A percentile compares a stretch with the other conserved stretches of the same genome.
Conservation (phyloP, 345 rosid species). For the Citrus cavaleriei region DNA sequence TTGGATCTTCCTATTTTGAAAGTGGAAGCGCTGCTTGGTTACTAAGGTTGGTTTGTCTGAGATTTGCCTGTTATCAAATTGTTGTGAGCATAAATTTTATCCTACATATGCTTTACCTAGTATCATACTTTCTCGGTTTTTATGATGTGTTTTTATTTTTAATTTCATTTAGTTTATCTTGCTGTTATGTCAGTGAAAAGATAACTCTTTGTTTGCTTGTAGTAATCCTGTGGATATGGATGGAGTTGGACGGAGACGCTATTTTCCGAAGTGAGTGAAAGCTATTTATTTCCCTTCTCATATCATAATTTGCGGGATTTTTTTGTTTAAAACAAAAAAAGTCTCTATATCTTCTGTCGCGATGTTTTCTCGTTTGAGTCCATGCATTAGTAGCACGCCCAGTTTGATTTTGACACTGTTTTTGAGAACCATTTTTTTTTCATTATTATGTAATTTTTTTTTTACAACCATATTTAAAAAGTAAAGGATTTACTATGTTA, state of each 20-base stretch:
- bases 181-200: neutral
- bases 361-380: neutral
- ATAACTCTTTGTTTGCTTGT: constrained; percentile 25
- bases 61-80: neutral
- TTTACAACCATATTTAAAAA: neutral
- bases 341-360: neutral
- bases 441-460: no score
- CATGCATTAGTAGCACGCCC: no score
- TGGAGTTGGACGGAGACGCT: constrained; percentile 40
- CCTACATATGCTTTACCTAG: neutral
- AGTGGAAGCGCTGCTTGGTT: neutral
- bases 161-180: constrained; percentile 4
- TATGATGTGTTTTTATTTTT: constrained; percentile 3
- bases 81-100: neutral
- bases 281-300: neutral
- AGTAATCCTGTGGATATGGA: constrained; percentile 43
- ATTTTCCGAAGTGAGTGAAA: constrained; percentile 73
- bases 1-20: neutral
- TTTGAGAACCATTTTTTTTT: neutral
- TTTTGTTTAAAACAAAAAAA: no score
- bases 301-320: neutral
- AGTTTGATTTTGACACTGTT: neutral
- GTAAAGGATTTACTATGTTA: neutral
- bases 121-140: neutral
- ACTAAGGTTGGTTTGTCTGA: neutral